Evolutionary conservation across 805 yeast species (phyloP), one percentile per base, ranked within the genome.

Genomic region (Yamadazyma laniorum): DNA sequence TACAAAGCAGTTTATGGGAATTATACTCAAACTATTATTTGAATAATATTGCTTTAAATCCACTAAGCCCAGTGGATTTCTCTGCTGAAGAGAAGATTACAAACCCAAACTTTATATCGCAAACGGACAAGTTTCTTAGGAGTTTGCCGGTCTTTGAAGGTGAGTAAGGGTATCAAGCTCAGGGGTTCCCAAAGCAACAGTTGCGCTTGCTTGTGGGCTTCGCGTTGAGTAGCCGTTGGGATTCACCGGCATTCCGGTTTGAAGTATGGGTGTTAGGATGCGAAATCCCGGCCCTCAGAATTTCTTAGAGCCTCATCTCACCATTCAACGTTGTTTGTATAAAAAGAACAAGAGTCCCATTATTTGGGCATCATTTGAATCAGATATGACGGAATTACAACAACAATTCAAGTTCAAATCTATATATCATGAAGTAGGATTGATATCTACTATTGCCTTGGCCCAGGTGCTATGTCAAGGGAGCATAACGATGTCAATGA

Each of bases 11-110:
- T 6, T 61, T 86, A 38, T 72, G 72, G 50, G 78, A 75, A 41
- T 70, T 86, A 18, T 85, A 85, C 59, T 63, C 75, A 8, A 67
- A 72, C 16, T 61, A 79, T 22, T 86, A 78, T 55, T 66, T 83
- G 30, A 76, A 75, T 34, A 68, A 70, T 40, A 79, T 86, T 9
- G 83, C 78, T 15, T 72, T 75, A 53, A 86, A 86, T 42, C 52
- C 54, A 11, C 52, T 59, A 28, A 52, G 76, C 35, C 82, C 79
- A 1, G 75, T 81, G 6, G 88, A 82, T 25, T 46, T 43, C 23
- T 27, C 30, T n/a, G 34, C 32, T 5, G 34, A 35, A 6, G 33
- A 46, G 23, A 74, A 70, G 37, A 77, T 85, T 28, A 65, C 67
- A 29, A 84, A 80, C 52, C 74, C 70, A 44, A 61, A 68, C 29